Percentiles rank a stretch among this genome's conserved stretches.
phyloP scores from a whole-genome alignment of 495 filamentous ascomycete genomes.

The Wilcoxina mikolae region DNA sequence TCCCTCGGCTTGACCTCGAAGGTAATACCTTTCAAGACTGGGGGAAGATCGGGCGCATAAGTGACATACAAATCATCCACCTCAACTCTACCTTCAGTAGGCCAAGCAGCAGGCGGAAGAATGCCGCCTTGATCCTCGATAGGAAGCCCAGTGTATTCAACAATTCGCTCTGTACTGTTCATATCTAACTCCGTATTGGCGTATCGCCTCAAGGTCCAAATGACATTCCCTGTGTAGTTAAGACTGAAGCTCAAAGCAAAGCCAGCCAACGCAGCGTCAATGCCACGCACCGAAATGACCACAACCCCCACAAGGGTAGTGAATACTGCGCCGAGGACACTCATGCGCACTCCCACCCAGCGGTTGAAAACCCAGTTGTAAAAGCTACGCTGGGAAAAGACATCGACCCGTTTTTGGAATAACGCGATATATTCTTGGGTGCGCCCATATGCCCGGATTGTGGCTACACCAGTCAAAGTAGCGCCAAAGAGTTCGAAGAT shows the following conservation, averaged over 20 bases:
- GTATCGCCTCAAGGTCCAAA: slow-evolving; percentile 47
- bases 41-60: slow-evolving; percentile 62
- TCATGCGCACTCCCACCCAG: slow-evolving; percentile 62
- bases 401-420: slow-evolving; percentile 40
- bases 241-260: slow-evolving; percentile 54
- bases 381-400: slow-evolving; percentile 47
- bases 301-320: slow-evolving; percentile 47
- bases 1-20: slow-evolving; percentile 60
- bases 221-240: slow-evolving; percentile 39
- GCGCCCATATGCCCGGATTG: slow-evolving; percentile 62
- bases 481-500: slow-evolving; percentile 66
- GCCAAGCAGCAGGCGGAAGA: slow-evolving; percentile 63
- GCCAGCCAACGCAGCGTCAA: slow-evolving; percentile 63
- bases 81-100: slow-evolving; percentile 58
- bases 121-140: slow-evolving; percentile 49
- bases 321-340: slow-evolving; percentile 55
- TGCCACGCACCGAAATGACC: slow-evolving; percentile 46
- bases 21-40: slow-evolving; percentile 58
- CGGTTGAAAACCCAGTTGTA: slow-evolving; percentile 56
- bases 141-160: slow-evolving; percentile 61
- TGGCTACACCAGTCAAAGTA: slow-evolving; percentile 53
- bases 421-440: slow-evolving; percentile 51
- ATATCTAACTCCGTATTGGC: slow-evolving; percentile 60
- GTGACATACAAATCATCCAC: slow-evolving; percentile 56
- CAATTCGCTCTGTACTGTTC: slow-evolving; percentile 69